A percentile compares a stretch with the other conserved stretches of the same genome.
Conservation (phyloP, 2,329 filamentous ascomycete genomes). For the Xylariomycetidae sp. region DNA sequence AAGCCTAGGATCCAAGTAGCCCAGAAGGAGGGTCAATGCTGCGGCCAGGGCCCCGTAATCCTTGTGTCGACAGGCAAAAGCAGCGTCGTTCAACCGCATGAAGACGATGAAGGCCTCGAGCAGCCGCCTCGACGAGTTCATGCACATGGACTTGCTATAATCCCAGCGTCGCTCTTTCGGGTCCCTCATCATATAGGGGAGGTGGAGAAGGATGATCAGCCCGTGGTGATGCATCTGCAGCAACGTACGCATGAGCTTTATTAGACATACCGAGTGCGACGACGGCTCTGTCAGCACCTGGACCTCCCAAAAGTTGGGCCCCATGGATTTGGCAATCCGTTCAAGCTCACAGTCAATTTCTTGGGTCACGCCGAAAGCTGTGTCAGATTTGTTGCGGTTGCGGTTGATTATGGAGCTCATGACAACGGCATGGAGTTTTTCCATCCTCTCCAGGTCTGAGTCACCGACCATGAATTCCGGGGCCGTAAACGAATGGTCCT, state of each 20-base stretch:
- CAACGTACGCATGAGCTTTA: slow-evolving; percentile 27
- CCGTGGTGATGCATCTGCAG: slow-evolving; percentile 48
- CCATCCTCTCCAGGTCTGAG: slow-evolving; percentile 35
- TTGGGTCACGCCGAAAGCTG: slow-evolving; percentile 36
- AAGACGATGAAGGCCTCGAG: slow-evolving; percentile 45
- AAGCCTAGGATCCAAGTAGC: slow-evolving; percentile 38
- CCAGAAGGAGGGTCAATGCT: slow-evolving; percentile 45
- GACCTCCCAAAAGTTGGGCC: slow-evolving; percentile 44
- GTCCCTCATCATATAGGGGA: slow-evolving; percentile 49
- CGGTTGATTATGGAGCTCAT: slow-evolving; percentile 43
- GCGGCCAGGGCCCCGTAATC: slow-evolving; percentile 51
- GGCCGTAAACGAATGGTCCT: slow-evolving; percentile 34
- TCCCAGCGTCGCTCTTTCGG: slow-evolving; percentile 35
- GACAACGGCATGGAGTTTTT: slow-evolving; percentile 40
- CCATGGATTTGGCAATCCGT: slow-evolving; percentile 35
- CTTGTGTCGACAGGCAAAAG: slow-evolving; percentile 41
- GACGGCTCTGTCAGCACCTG: slow-evolving; percentile 20
- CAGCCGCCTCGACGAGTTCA: slow-evolving; percentile 47
- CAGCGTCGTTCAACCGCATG: slow-evolving; percentile 32
- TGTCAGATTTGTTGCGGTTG: slow-evolving; percentile 32
- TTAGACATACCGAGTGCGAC: slow-evolving; percentile 24
- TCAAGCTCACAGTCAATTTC: slow-evolving; percentile 45
- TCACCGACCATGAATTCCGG: slow-evolving; percentile 25
- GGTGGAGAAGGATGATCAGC: slow-evolving; percentile 47
- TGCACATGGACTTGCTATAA: slow-evolving; percentile 44